Evolutionary conservation across 1,284 basidiomycete genomes (phyloP).

Genomic region (Exobasidium rhododendri): DNA sequence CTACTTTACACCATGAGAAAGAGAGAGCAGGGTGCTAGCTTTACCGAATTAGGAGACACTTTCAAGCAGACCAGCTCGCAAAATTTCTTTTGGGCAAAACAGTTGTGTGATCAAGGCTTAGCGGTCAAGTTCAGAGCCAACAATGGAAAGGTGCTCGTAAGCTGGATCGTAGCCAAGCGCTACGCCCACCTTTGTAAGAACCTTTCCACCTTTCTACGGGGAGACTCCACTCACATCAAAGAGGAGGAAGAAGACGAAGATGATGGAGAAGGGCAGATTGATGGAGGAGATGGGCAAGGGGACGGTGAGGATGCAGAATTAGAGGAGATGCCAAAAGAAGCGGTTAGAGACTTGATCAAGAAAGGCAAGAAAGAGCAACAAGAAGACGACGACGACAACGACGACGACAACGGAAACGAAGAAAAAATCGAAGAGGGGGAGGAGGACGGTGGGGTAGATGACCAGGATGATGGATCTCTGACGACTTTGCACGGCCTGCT

Average conservation of each 20-base stretch:
- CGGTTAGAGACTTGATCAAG: background rate
- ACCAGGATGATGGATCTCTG: background rate
- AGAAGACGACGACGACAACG: background rate
- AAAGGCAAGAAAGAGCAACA: background rate
- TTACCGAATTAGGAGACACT: background rate
- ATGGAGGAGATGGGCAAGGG: background rate
- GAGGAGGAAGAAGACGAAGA: background rate
- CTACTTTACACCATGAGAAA: constrained; percentile 1
- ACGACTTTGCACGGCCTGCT: background rate
- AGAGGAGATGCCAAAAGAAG: background rate
- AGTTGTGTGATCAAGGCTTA: background rate
- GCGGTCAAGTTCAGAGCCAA: background rate
- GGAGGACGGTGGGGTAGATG: background rate
- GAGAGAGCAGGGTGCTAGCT: background rate
- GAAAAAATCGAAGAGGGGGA: background rate
- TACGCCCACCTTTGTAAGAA: background rate
- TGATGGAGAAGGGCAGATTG: background rate
- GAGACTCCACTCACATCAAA: background rate
- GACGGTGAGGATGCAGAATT: background rate
- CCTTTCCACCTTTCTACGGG: too few species aligned
- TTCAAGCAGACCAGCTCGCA: background rate
- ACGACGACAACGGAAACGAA: background rate
- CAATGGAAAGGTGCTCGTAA: background rate
- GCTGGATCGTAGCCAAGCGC: background rate
- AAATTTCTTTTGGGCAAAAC: background rate